Evolutionary conservation across 75 land plant species (phyloP).

Genomic region (Cryptomeria japonica): DNA sequence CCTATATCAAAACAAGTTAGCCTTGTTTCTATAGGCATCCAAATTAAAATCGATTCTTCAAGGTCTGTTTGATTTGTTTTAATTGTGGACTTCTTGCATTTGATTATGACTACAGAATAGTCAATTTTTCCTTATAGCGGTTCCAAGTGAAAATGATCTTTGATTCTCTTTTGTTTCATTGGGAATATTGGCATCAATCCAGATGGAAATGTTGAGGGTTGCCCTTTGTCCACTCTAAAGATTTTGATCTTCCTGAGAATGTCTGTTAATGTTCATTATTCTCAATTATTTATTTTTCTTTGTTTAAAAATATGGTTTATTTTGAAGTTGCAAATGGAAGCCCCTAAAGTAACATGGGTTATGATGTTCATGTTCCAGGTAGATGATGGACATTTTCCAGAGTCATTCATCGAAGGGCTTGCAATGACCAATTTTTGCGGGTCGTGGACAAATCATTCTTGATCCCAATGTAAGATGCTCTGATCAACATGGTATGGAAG

Average conservation of each 20-base stretch:
- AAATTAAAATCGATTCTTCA: not conserved
- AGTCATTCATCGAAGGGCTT: slow-evolving; percentile 77
- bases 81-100: not conserved
- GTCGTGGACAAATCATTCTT: slow-evolving; percentile 79
- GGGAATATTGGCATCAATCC: no score
- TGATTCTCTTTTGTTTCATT: no score
- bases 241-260: slow-evolving; percentile 26
- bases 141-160: not conserved
- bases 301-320: not conserved
- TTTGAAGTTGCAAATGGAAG: not conserved
- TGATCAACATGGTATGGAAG: not conserved
- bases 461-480: slow-evolving; percentile 20
- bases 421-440: slow-evolving; percentile 67
- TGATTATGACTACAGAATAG: not conserved
- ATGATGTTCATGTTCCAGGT: not conserved
- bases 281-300: not conserved
- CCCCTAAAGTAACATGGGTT: not conserved
- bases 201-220: no score
- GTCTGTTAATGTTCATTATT: not conserved
- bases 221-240: slow-evolving; percentile 53
- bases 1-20: no score
- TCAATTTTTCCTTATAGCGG: not conserved
- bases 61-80: not conserved
- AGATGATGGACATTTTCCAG: slow-evolving; percentile 41
- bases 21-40: not conserved